phyloP scores from a whole-genome alignment of 352 stramenopile genomes.

The Phytophthora kernoviae region DNA sequence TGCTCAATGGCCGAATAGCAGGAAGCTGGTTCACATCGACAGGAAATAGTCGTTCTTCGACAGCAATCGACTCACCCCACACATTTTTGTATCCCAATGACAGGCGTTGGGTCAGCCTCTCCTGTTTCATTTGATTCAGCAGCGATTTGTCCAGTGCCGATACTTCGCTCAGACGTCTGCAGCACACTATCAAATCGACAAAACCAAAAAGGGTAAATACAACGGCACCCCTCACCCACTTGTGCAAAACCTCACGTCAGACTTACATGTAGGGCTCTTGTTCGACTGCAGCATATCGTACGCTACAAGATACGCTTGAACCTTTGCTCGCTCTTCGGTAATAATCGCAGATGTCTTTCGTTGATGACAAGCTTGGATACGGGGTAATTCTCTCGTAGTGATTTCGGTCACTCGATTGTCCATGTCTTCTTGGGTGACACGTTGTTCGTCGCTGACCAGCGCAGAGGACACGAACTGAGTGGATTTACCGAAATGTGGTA shows the following conservation, averaged over 20 bases:
- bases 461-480: slow-evolving; percentile 34
- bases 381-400: slow-evolving; percentile 48
- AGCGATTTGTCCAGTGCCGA: slow-evolving; percentile 37
- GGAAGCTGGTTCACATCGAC: slow-evolving; percentile 41
- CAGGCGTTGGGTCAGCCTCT: slow-evolving; percentile 25
- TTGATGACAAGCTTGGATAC: slow-evolving; percentile 53
- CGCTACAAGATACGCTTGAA: slow-evolving; percentile 30
- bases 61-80: slow-evolving; percentile 25
- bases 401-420: slow-evolving; percentile 46
- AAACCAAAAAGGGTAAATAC: slow-evolving; percentile 2
- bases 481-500: slow-evolving; percentile 51
- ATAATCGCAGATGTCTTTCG: slow-evolving; percentile 58
- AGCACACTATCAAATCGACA: slow-evolving; percentile 13
- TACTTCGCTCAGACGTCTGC: slow-evolving; percentile 25
- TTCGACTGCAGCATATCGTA: slow-evolving; percentile 14
- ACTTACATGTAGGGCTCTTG: not conserved
- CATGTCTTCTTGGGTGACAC: slow-evolving; percentile 48
- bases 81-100: slow-evolving; percentile 43
- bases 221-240: not conserved
- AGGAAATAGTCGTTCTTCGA: slow-evolving; percentile 24
- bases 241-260: not conserved
- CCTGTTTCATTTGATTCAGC: slow-evolving; percentile 51
- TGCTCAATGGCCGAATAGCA: slow-evolving; percentile 58
- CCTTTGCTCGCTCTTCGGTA: slow-evolving; percentile 41
- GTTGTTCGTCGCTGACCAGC: slow-evolving; percentile 11